Evolutionary conservation across 257 asterid species (phyloP), one percentile per base, ranked within the genome.

Genomic region (Ligustrum vulgare): DNA sequence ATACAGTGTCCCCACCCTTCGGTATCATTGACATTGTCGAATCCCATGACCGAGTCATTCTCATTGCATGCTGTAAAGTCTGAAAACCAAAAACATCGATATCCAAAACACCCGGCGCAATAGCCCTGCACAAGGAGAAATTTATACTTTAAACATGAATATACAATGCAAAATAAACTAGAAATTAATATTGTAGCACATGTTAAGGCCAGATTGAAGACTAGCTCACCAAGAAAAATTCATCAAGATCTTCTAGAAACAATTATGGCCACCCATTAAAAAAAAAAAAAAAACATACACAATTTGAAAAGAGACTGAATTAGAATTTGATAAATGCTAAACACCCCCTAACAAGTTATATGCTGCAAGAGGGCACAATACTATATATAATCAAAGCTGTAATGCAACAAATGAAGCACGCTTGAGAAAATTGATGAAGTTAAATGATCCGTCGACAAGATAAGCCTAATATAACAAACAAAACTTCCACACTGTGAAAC

Each of bases 21-120:
- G 87, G 93, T 78, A 91, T 80, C 89, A 91, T 83, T 56, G 97
- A 91, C 96, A 91, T 89, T 36, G 89, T 82, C 72, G 97, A 89
- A 81, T 91, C 97, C 97, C 96, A 91, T 54, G 97, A 84, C 72
- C 96, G 94, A 70, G 91, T 88, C 97, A 89, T 89, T 65, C 87
- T 79, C 92, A 91, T 84, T 74, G 87, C 82, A 79, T 89, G 96
- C 77, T 87, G 88, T 71, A 91, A 82, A 31, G 96, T 87, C 79
- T 91, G 97, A 73, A 88, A 80, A 35, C 90, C 86, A 75, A 91
- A 87, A 66, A 88, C 82, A 78, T 91, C 94, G 78, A 79, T 91
- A 75, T 91, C 96, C 78, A 87, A 73, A 72, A 89, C 79, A 73
- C 84, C 87, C 12, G 97, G 97, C 20, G 94, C 90, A 67, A 89